Conservation (phyloP, 2,329 filamentous ascomycete genomes). For the Cephalotrichum gorgonifer region DNA sequence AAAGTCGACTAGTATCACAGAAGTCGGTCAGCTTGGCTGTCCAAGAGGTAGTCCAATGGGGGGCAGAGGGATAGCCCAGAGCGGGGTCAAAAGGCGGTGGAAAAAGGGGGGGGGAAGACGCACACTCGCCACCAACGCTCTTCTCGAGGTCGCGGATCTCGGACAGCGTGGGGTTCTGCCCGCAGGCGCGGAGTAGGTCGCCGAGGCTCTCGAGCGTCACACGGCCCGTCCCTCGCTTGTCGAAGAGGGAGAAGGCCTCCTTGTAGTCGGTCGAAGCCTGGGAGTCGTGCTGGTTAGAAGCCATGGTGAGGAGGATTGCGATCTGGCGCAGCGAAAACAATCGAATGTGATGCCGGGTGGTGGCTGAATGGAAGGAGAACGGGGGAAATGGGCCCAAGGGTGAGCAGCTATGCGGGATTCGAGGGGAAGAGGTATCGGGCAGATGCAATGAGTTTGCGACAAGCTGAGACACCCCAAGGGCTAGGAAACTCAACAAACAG, state of each 20-base stretch:
- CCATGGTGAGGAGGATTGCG: constrained; percentile 22
- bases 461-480: too few relatives aligned
- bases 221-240: constrained; percentile 95
- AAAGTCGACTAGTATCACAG: constrained; percentile 99
- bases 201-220: constrained; percentile 79
- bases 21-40: too few relatives aligned
- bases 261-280: constrained; percentile 96
- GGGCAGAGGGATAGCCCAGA: too few relatives aligned
- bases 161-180: constrained; percentile 90
- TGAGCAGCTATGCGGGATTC: background rate
- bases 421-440: background rate
- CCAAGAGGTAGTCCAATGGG: too few relatives aligned
- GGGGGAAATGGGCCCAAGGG: background rate
- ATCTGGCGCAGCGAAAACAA: background rate
- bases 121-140: constrained; percentile 82
- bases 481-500: too few relatives aligned
- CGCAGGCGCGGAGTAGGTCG: constrained; percentile 90
- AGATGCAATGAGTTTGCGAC: background rate
- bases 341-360: background rate
- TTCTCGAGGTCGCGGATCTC: constrained; percentile 93
- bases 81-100: background rate
- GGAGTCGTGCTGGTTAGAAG: constrained; percentile 41
- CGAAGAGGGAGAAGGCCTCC: constrained; percentile 98
- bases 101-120: constrained; percentile 27
- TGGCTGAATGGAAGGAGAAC: background rate